Evolutionary conservation across 2,329 filamentous ascomycete species (phyloP), one percentile per base, ranked within the genome.

Genomic region (Nigrograna mackinnonii): DNA sequence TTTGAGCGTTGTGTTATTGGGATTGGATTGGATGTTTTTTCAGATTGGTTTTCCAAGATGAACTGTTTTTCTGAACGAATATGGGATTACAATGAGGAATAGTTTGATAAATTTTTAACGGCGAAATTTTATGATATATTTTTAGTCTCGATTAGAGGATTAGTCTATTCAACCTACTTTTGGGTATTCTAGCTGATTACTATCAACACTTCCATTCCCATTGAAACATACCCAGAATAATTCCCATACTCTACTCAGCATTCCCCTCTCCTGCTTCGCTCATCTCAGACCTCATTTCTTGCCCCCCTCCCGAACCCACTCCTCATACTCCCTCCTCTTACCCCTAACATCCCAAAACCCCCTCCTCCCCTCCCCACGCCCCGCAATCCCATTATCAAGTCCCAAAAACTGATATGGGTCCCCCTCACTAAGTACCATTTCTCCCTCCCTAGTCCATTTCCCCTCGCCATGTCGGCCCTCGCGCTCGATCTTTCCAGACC

Each of bases 261-360:
- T 37, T 14, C 2, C 22, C 32, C 17, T 20, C 9, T 22, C 36
- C 4, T 14, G 30, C 12, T 21, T n/a, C n/a, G n/a, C n/a, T n/a
- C n/a, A n/a, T n/a, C n/a, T n/a, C 30, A 21, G 13, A 43, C 48
- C 42, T 54, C 34, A 48, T 47, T 55, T 21, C 50, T 49, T 39
- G 48, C 53, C 32, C 43, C 46, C 44, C 41, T 49, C 30, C 36
- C 22, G 46, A 3, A 48, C 87, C 70, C 91, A 85, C 51, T 96
- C 88, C 70, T 96, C 89, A 70, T 91, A 80, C 62, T 97, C 97
- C 12, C 87, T 86, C 39, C 86, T 84, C 55, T 94, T 79, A 46
- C 86, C 87, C 68, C 90, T 84, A 50, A 97, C 89, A 72, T 99
- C 89, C 72, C 90, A 80, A 60, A 97, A 99, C 1, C 89, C 86